Evolutionary conservation across 208 protist species (phyloP).

Genomic region (Leishmania guyanensis): DNA sequence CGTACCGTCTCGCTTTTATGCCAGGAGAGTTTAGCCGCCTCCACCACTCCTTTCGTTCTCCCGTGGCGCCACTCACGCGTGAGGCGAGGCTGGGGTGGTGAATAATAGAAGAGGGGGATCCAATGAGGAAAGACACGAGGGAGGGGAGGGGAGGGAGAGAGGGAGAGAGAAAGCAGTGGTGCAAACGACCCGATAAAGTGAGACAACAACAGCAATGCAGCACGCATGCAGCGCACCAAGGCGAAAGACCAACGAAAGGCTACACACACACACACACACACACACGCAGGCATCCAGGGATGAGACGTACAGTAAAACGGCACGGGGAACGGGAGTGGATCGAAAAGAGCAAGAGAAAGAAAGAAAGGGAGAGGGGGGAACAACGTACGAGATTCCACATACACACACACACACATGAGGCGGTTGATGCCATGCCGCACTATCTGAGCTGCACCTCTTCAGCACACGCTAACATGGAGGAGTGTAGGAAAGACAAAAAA

Average conservation of each 20-base stretch:
- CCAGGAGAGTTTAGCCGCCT: background rate
- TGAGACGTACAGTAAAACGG: background rate
- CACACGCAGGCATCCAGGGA: background rate
- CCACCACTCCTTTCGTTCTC: background rate
- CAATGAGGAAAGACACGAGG: background rate
- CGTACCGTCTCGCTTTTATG: background rate
- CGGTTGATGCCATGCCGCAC: background rate
- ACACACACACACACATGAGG: background rate
- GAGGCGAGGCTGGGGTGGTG: no score
- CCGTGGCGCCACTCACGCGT: background rate
- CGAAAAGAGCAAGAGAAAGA: background rate
- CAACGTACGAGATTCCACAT: background rate
- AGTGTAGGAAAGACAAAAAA: background rate
- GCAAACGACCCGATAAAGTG: background rate
- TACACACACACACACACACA: background rate
- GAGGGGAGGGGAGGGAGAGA: background rate
- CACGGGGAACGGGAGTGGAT: background rate
- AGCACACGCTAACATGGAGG: background rate
- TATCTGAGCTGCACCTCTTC: background rate
- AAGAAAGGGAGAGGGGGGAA: background rate
- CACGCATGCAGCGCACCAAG: background rate
- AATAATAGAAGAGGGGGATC: background rate
- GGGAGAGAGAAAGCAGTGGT: background rate
- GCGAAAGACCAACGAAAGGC: background rate
- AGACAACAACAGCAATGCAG: background rate